phyloP scores from a whole-genome alignment of 2,329 filamentous ascomycete species.

The Fusarium sp. region DNA sequence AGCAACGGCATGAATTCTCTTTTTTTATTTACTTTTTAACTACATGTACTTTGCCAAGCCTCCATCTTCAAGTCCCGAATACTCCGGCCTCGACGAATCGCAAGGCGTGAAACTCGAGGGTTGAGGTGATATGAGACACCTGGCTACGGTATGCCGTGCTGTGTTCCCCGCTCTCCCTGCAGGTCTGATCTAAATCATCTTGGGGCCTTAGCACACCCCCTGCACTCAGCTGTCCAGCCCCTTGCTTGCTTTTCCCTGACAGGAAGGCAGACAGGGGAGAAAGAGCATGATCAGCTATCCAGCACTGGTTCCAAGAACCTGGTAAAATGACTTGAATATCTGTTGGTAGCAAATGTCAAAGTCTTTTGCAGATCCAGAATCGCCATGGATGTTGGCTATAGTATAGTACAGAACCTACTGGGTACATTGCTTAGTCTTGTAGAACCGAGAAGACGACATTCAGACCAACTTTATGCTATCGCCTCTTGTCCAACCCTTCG shows the following conservation, averaged over 20 bases:
- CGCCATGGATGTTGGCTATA: not conserved
- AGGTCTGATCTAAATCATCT: conserved; percentile 5
- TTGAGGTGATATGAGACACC: conserved; percentile 4
- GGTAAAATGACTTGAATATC: conserved; percentile 5
- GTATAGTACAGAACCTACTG: not conserved
- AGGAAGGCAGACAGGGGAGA: conserved; percentile 8
- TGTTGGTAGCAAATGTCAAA: not conserved
- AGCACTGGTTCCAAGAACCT: conserved; percentile 21
- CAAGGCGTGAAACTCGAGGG: conserved; percentile 5
- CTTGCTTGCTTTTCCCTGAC: conserved; percentile 8
- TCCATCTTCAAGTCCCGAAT: conserved; percentile 7
- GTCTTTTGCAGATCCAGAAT: not conserved
- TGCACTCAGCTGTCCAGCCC: conserved; percentile 20
- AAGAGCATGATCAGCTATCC: not conserved
- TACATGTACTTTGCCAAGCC: conserved; percentile 9
- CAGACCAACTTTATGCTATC: not conserved
- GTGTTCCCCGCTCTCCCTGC: conserved; percentile 31
- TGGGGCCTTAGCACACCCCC: not conserved
- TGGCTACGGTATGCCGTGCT: not conserved
- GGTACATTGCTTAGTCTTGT: not conserved
- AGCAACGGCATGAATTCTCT: not conserved
- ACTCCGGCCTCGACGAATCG: conserved; percentile 7
- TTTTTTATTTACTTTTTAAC: too few species aligned
- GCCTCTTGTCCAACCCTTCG: conserved; percentile 18
- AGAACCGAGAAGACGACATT: not conserved